Evolutionary conservation across 305 asterid species (phyloP).

Genomic region (Rubia tinctorum): DNA sequence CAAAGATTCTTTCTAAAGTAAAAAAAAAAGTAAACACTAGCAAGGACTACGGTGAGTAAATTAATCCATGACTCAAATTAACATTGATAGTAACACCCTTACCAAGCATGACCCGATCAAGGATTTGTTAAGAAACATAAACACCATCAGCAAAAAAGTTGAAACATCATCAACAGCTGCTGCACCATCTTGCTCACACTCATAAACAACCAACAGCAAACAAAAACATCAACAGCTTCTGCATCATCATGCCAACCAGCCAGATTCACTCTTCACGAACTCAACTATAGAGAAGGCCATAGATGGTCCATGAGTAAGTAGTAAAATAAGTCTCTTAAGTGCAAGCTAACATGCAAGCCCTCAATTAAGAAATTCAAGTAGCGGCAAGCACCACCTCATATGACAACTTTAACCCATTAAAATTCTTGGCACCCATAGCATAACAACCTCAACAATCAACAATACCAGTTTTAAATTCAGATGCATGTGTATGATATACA

Average conservation of each 20-base stretch:
- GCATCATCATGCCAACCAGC: slow-evolving; percentile 59
- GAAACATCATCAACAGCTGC: slow-evolving; percentile 13
- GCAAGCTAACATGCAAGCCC: slow-evolving; percentile 16
- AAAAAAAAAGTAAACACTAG: slow-evolving; percentile 20
- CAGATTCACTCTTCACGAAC: slow-evolving; percentile 55
- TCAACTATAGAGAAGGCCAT: slow-evolving; percentile 70
- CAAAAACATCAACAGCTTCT: slow-evolving; percentile 38
- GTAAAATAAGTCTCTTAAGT: slow-evolving; percentile 5
- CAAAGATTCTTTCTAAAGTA: slow-evolving; percentile 24
- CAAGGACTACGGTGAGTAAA: slow-evolving; percentile 21
- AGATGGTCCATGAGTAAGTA: slow-evolving; percentile 39
- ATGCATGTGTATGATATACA: neutral
- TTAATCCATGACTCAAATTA: slow-evolving; percentile 21
- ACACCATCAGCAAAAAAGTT: slow-evolving; percentile 7
- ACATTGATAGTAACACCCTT: slow-evolving; percentile 36
- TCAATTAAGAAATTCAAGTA: neutral
- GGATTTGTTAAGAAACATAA: slow-evolving; percentile 30
- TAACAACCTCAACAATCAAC: neutral
- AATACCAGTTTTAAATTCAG: neutral
- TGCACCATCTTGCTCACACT: slow-evolving; percentile 12
- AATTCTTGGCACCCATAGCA: neutral
- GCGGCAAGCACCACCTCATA: neutral
- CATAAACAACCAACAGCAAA: slow-evolving; percentile 30
- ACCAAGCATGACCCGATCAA: slow-evolving; percentile 39
- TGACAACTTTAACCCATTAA: neutral